Evolutionary conservation across 305 asterid species (phyloP), one percentile per base, ranked within the genome.

Genomic region (Solanum aculeatissimum): DNA sequence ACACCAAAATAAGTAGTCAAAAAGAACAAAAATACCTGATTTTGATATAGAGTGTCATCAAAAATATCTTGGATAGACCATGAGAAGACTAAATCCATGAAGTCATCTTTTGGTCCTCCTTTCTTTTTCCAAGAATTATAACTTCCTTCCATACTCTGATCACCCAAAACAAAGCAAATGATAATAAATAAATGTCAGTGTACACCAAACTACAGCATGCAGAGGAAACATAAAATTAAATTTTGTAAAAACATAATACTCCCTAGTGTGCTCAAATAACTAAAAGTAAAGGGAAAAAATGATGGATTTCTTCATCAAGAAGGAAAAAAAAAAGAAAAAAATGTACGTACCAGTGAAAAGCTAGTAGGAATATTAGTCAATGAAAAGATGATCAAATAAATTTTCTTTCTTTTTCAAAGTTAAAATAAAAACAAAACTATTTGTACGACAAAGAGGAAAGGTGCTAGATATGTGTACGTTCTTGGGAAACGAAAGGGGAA

Each of bases 21-120:
- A 47, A 77, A 15, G 2, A 29, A 5, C 72, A 35, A 9, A 9
- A 0, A 14, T 13, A 89, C 97, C 97, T 91, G 89, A 21, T 85
- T 0, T 81, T 66, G 87, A 84, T 89, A 92, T 11, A 90, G 89
- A 84, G 89, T 66, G 38, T 87, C 85, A 3, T 92, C 85, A 27
- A 83, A 62, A 21, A 93, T 91, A 6, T 93, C 88, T 21, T 83
- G 19, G 2, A 90, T 82, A 68, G 97, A 87, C 97, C 94, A 89
- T 3, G 94, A 91, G 16, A 91, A 83, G 21, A 92, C 82, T 87
- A 85, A 21, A 45, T 91, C 91, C 25, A 80, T 75, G 55, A 93
- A 91, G 12, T 84, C 89, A 43, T 91, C 90, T 69, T 72, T 86
- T 5, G 47, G 86, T 84, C 85, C 15, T 18, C 85, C 74, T 62